Evolutionary conservation across 2,329 filamentous ascomycete genomes (phyloP).

Genomic region (Talaromyces funiculosus): DNA sequence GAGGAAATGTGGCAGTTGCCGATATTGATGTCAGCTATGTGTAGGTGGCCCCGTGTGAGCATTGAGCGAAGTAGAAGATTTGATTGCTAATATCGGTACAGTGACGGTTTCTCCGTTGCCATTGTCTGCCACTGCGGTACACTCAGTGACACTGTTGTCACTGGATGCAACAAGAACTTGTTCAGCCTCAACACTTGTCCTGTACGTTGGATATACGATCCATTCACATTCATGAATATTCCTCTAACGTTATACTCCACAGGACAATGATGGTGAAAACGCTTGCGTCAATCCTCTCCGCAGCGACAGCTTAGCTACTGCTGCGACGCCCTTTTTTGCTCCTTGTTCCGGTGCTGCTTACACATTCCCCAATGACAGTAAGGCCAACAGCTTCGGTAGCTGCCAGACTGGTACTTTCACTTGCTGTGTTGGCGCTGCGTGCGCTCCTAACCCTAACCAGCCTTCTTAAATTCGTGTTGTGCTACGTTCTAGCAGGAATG

Average conservation of each 20-base stretch:
- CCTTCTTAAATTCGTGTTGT: not conserved
- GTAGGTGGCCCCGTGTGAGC: not conserved
- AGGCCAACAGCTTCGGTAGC: slow-evolving; percentile 1
- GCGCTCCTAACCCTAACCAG: slow-evolving; percentile 9
- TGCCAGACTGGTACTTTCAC: slow-evolving; percentile 7
- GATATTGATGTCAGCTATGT: slow-evolving; percentile 12
- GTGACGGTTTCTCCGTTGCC: slow-evolving; percentile 12
- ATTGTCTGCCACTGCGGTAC: slow-evolving; percentile 7
- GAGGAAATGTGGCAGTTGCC: slow-evolving; percentile 4
- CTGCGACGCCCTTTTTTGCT: not conserved
- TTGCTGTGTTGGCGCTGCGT: slow-evolving; percentile 9
- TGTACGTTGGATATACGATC: not conserved
- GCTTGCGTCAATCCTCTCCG: slow-evolving; percentile 12
- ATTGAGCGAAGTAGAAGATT: not conserved
- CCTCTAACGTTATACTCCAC: not conserved
- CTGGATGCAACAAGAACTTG: slow-evolving; percentile 9
- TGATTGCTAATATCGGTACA: not conserved
- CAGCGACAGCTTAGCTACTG: not conserved
- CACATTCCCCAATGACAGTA: slow-evolving; percentile 9
- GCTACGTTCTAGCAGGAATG: not conserved
- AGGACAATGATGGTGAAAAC: slow-evolving; percentile 9
- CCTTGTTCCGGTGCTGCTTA: slow-evolving; percentile 9
- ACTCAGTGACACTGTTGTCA: not conserved
- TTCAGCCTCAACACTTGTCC: slow-evolving; percentile 2
- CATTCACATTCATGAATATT: not conserved